Evolutionary conservation across 1,284 basidiomycete species (phyloP).

Genomic region (Retiboletus flavoniger): DNA sequence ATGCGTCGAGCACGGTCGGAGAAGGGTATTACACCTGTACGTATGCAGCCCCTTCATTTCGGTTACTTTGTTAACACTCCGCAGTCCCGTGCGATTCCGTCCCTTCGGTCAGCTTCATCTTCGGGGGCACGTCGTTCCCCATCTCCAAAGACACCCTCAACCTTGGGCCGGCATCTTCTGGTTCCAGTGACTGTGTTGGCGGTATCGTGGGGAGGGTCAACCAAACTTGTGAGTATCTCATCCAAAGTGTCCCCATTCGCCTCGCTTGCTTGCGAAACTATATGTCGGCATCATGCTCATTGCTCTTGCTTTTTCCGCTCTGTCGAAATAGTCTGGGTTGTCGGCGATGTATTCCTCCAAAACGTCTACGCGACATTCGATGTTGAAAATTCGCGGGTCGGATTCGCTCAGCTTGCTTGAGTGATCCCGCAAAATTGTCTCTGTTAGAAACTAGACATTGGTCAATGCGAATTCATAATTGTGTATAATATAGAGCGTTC

Average conservation of each 20-base stretch:
- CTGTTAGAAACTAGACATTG: too few species aligned
- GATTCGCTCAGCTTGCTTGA: constrained; percentile 21
- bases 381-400: constrained; percentile 11
- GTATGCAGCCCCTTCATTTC: not conserved
- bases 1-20: constrained; percentile 8
- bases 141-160: constrained; percentile 40
- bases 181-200: constrained; percentile 36
- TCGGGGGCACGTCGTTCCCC: constrained; percentile 41
- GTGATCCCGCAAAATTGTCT: not conserved
- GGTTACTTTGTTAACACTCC: constrained; percentile 24
- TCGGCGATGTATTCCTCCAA: not conserved
- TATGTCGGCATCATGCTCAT: not conserved
- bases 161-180: constrained; percentile 28
- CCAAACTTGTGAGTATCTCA: constrained; percentile 3
- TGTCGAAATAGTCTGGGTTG: constrained; percentile 15
- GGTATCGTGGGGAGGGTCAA: constrained; percentile 10
- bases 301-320: not conserved
- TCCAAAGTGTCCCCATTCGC: not conserved
- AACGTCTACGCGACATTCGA: constrained; percentile 10
- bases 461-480: too few species aligned
- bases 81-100: constrained; percentile 42
- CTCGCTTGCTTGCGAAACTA: not conserved
- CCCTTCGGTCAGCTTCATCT: constrained; percentile 39
- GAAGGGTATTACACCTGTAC: constrained; percentile 21
- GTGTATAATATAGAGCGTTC: too few species aligned